Base-by-base conservation (phyloP, 805 yeast genomes). In the Hanseniaspora guilliermondii region DNA sequence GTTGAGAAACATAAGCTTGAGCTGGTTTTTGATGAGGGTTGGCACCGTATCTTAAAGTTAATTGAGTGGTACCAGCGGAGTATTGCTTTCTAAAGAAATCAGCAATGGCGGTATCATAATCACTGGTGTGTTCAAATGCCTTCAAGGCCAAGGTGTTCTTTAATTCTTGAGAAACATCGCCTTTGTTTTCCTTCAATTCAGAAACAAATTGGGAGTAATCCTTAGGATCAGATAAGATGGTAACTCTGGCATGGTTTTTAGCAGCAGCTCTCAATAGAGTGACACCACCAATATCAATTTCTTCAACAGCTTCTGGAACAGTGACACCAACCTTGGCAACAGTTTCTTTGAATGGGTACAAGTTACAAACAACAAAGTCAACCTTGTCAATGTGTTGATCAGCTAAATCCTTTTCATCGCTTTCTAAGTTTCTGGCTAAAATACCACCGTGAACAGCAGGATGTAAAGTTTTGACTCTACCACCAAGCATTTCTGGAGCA, bases 11-110 rank as follows among this genome's bases (percentile, higher is more conserved):
- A 66, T 72, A 93, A 53, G 97, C 96, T 76, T 93, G 98, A 32
- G 98, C 97, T 49, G 98, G 98, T 73, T 87, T 93, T 76, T 93
- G 98, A 72, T 93, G 97, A 57, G 98, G 98, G 76, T 93, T 93
- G 57, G 96, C 96, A 70, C 98, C 98, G 71, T 93, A 93, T 76
- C 98, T 83, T 65, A 93, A 78, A 30, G 97, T 91, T 70, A 93
- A 76, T 78, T 91, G 97, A 54, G 93, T 78, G 47, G 73, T 74
- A 68, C 82, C 85, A 73, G 91, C 97, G 49, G 95, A 79, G 75
- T 93, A 93, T 73, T 87, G 89, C 75, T 88, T 93, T 76, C 98
- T 83, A 81, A 93, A 93, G 70, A 87, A 93, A 74, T 93, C 98
- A 56, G 96, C 79, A 66, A 93, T 93, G 56, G 95, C 87, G 56